Base-by-base conservation (phyloP, 441 rosid genomes). In the Bocquillonia castaneifolia region DNA sequence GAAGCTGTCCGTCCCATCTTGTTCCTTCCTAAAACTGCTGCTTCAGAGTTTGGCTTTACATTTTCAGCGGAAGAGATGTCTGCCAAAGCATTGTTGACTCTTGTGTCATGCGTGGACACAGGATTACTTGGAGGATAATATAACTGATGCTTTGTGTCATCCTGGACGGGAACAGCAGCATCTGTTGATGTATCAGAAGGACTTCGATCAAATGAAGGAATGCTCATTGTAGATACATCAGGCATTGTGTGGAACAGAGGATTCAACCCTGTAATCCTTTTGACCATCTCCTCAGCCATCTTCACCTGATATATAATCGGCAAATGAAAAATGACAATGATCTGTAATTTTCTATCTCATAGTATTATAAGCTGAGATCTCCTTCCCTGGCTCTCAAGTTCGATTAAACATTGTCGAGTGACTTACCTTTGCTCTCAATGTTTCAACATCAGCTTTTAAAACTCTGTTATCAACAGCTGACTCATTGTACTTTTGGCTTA, bases 271-370 rank as follows among this genome's bases (percentile, higher is more conserved):
- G 98, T 89, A 40, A 91, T 85, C 70, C 85, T 83, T 76, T 89
- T 93, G n/a, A 93, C 95, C 0, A 85, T 83, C 79, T 93, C 97
- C 78, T 93, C 98, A 6, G 97, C 95, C 97, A 93, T 91, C 83
- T 81, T 88, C 73, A 93, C 98, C 97, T 93, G 83, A 80, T 59
- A 66, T 14, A 51, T 22, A 76, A 76, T 63, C 22, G 44, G 56
- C 50, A 29, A 0, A 31, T 31, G 31, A 32, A 50, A 47, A 39
- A 10, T 47, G 68, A 29, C 13, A 54, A 44, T 6, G 42, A 15
- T 29, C 34, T 40, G 40, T 20, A 22, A 31, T 67, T 51, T 39
- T 67, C 55, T n/a, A n/a, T n/a, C n/a, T n/a, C n/a, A n/a, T n/a
- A n/a, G n/a, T 59, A 22, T 10, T 42, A 14, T 59, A 20, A 44